Conservation (phyloP, 2,329 filamentous ascomycete genomes). For the Stromatinia cepivora region DNA sequence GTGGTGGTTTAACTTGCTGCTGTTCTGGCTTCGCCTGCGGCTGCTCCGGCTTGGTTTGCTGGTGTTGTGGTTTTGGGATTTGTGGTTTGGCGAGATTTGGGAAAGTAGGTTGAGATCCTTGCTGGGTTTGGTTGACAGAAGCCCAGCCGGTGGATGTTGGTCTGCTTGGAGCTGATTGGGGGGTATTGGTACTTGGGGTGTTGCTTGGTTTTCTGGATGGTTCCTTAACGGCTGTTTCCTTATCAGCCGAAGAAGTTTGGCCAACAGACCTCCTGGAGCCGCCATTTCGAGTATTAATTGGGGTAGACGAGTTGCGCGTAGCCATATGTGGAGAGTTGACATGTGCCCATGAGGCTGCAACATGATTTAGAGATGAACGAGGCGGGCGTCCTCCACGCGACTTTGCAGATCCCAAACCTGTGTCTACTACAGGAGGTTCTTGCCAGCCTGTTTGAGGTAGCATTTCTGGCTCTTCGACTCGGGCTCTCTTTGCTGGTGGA, state of each 20-base stretch:
- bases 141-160: slow-evolving; percentile 21
- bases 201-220: slow-evolving; percentile 14
- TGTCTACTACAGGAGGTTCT: slow-evolving; percentile 38
- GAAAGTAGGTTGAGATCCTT: slow-evolving; percentile 14
- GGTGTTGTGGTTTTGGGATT: slow-evolving; percentile 19
- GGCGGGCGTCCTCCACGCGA: slow-evolving; percentile 17
- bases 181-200: slow-evolving; percentile 10
- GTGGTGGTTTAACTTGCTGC: not conserved
- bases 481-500: slow-evolving; percentile 32
- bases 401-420: slow-evolving; percentile 24
- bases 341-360: slow-evolving; percentile 31
- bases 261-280: slow-evolving; percentile 4
- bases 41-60: slow-evolving; percentile 3
- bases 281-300: slow-evolving; percentile 15
- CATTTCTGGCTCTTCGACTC: slow-evolving; percentile 27
- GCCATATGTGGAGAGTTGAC: slow-evolving; percentile 30
- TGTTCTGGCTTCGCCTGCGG: not conserved
- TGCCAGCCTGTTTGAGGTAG: slow-evolving; percentile 35
- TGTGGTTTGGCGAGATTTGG: slow-evolving; percentile 11
- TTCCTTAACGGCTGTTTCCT: slow-evolving; percentile 1
- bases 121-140: slow-evolving; percentile 25
- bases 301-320: slow-evolving; percentile 22
- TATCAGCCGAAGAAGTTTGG: slow-evolving; percentile 2
- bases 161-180: slow-evolving; percentile 19
- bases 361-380: slow-evolving; percentile 10